A percentile compares a stretch with the other conserved stretches of the same genome.
Conservation (phyloP, 352 stramenopile species). For the Globisporangium mamillatum region DNA sequence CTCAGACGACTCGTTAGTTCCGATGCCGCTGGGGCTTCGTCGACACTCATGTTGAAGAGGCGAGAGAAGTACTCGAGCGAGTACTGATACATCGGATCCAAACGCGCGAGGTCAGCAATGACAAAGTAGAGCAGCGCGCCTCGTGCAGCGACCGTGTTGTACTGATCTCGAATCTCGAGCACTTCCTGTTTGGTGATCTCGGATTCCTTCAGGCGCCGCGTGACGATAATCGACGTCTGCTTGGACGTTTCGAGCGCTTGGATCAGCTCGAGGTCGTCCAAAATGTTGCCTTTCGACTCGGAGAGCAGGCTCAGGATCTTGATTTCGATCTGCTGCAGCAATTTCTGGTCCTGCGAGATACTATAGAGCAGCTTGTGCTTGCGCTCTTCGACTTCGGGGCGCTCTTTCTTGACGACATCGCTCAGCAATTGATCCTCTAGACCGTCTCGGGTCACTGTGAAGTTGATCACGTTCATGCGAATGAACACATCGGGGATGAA, state of each 20-base stretch:
- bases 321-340: slow-evolving; percentile 90
- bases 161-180: slow-evolving; percentile 62
- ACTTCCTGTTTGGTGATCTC: slow-evolving; percentile 61
- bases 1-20: slow-evolving; percentile 36
- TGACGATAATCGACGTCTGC: slow-evolving; percentile 56
- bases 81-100: slow-evolving; percentile 83
- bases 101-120: slow-evolving; percentile 45
- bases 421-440: slow-evolving; percentile 89
- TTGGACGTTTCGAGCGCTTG: slow-evolving; percentile 63
- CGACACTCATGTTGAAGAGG: slow-evolving; percentile 61
- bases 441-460: slow-evolving; percentile 89
- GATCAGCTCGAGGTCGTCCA: slow-evolving; percentile 89
- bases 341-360: slow-evolving; percentile 88
- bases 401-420: slow-evolving; percentile 84
- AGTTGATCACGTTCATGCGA: slow-evolving; percentile 93
- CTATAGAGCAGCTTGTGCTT: slow-evolving; percentile 83
- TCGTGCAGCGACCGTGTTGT: slow-evolving; percentile 44
- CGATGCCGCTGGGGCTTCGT: slow-evolving; percentile 29
- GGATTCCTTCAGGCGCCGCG: slow-evolving; percentile 49
- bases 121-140: slow-evolving; percentile 75
- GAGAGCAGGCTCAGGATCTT: slow-evolving; percentile 88
- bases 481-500: slow-evolving; percentile 92
- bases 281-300: slow-evolving; percentile 84
- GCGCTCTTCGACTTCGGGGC: slow-evolving; percentile 83
- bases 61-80: slow-evolving; percentile 71